Percentiles rank a stretch among this genome's conserved stretches.
Conservation (phyloP, 2,329 filamentous ascomycete species). For the Shiraia bambusicola region DNA sequence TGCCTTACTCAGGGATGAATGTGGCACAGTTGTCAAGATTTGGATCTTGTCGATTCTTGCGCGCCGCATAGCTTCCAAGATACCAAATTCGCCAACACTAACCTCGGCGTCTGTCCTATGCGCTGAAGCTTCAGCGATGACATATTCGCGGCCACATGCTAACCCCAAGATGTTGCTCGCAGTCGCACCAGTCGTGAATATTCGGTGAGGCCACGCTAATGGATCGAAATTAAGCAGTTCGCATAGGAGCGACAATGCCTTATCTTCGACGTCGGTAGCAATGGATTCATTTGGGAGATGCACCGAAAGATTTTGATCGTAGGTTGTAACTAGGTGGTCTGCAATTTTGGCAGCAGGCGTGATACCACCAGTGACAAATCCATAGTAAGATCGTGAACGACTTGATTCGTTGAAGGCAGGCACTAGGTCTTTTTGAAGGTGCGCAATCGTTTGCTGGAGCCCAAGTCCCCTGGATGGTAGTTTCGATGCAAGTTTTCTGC, state of each 20-base stretch:
- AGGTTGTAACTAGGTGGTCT: conserved; percentile 77
- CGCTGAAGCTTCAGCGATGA: conserved; percentile 53
- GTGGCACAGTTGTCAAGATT: conserved; percentile 76
- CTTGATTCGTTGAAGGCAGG: conserved; percentile 67
- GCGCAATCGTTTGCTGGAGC: conserved; percentile 44
- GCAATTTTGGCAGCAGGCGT: conserved; percentile 79
- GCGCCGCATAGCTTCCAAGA: conserved; percentile 64
- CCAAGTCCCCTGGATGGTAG: conserved; percentile 49
- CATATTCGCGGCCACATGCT: conserved; percentile 69
- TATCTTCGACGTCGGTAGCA: conserved; percentile 73
- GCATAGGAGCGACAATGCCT: conserved; percentile 68
- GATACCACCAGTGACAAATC: conserved; percentile 81
- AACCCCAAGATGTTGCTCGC: conserved; percentile 66
- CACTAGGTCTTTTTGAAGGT: conserved; percentile 50
- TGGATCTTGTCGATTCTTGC: conserved; percentile 69
- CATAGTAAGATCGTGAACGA: conserved; percentile 62
- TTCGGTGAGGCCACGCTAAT: conserved; percentile 67
- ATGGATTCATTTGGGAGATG: conserved; percentile 77
- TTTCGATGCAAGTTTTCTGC: conserved; percentile 36
- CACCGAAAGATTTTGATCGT: conserved; percentile 83
- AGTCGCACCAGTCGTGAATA: conserved; percentile 76
- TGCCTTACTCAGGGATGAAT: conserved; percentile 83
- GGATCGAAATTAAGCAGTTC: conserved; percentile 64
- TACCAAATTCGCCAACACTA: conserved; percentile 67
- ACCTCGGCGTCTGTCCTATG: conserved; percentile 30